phyloP scores from a whole-genome alignment of 768 basidiomycete genomes.

The Mycena vitilis region DNA sequence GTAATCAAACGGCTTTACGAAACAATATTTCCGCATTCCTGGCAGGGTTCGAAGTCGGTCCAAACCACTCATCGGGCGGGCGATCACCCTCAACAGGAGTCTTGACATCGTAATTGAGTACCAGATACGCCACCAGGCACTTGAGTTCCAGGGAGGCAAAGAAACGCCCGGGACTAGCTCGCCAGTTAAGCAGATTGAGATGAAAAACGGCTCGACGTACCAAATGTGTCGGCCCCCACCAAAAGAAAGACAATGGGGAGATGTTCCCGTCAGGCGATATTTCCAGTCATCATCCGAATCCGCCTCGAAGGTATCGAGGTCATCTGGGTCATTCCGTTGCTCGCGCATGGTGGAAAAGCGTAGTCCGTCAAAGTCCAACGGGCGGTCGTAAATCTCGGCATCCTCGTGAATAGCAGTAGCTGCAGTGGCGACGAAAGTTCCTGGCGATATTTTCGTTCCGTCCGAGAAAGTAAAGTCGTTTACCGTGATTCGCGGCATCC shows the following conservation, averaged over 20 bases:
- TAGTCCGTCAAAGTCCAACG: slow-evolving; percentile 54
- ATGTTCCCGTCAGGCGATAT: slow-evolving; percentile 45
- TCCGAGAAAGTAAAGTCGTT: slow-evolving; percentile 49
- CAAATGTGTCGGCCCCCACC: slow-evolving; percentile 49
- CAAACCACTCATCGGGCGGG: slow-evolving; percentile 13
- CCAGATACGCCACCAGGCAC: slow-evolving; percentile 52
- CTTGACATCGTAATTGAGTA: slow-evolving; percentile 50
- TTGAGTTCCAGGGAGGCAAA: slow-evolving; percentile 55
- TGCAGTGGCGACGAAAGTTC: slow-evolving; percentile 41
- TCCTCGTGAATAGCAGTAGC: slow-evolving; percentile 46
- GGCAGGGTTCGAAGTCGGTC: slow-evolving; percentile 1
- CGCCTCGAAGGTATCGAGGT: slow-evolving; percentile 26
- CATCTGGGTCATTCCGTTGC: slow-evolving; percentile 20
- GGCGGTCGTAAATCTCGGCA: slow-evolving; percentile 47
- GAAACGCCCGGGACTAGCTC: slow-evolving; percentile 53
- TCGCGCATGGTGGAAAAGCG: slow-evolving; percentile 47
- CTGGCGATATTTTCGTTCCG: slow-evolving; percentile 49
- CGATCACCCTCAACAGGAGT: neutral
- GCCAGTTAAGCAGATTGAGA: neutral
- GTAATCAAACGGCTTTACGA: neutral
- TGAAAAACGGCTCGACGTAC: slow-evolving; percentile 38
- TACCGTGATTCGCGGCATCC: slow-evolving; percentile 45
- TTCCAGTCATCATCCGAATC: slow-evolving; percentile 37
- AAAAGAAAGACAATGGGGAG: slow-evolving; percentile 48
- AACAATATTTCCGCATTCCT: slow-evolving; percentile 9